Evolutionary conservation across 306 rosid species (phyloP).

Genomic region (Luffa acutangula): DNA sequence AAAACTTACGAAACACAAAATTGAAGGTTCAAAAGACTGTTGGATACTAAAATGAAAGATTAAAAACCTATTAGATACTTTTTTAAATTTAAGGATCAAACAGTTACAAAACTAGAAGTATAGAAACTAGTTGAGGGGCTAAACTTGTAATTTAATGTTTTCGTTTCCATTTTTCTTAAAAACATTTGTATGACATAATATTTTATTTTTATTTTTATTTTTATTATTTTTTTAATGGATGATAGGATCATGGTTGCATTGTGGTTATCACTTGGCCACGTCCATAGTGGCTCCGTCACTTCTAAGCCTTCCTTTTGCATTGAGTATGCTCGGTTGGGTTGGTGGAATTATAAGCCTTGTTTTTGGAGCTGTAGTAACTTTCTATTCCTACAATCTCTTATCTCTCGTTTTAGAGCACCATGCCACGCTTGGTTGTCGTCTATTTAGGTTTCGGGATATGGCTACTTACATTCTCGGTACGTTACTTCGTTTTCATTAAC

Average conservation of each 20-base stretch:
- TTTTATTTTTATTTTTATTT: no score
- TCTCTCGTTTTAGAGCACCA: slow-evolving; percentile 65
- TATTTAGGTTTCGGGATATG: slow-evolving; percentile 64
- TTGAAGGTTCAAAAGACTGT: no score
- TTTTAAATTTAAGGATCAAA: no score
- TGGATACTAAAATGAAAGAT: no score
- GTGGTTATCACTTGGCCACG: slow-evolving; percentile 81
- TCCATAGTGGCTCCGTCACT: slow-evolving; percentile 60
- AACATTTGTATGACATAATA: no score
- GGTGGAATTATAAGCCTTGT: slow-evolving; percentile 62
- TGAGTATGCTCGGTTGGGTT: slow-evolving; percentile 59
- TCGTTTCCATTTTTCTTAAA: no score
- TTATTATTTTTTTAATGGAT: neutral
- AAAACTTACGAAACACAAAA: no score
- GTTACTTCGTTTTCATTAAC: neutral
- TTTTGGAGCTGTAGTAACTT: slow-evolving; percentile 34
- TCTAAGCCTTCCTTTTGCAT: slow-evolving; percentile 53
- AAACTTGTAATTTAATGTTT: no score
- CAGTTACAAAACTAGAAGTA: no score
- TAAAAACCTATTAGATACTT: no score
- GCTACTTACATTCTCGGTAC: slow-evolving; percentile 52
- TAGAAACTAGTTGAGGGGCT: no score
- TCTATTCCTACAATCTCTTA: slow-evolving; percentile 70
- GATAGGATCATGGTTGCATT: slow-evolving; percentile 72
- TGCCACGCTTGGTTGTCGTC: slow-evolving; percentile 59